These are phyloP conservation scores for Pleurotus eryngii DNA, from an alignment of 768 basidiomycete species.

Conservation along the genomic window DNA sequence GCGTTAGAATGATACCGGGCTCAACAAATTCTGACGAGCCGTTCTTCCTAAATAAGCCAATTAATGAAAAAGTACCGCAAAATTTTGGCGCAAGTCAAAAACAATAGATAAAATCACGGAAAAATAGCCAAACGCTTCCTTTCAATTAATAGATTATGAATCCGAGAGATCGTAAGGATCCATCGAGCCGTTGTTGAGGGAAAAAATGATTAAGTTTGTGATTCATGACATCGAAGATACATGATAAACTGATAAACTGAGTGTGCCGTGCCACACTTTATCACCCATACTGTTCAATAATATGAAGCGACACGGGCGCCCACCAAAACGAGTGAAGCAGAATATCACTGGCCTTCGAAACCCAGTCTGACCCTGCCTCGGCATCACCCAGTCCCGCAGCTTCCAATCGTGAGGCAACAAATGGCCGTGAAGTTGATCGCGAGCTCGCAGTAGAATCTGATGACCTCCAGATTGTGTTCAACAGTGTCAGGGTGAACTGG, in stretches of 20 bases:
- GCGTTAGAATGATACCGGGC: background rate
- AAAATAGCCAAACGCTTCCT: too few relatives aligned
- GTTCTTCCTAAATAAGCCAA: too few relatives aligned
- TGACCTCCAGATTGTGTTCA: background rate
- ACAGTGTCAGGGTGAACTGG: too few relatives aligned
- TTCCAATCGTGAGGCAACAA: background rate
- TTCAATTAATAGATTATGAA: too few relatives aligned
- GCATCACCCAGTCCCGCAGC: background rate
- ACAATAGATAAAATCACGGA: too few relatives aligned
- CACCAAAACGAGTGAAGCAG: background rate
- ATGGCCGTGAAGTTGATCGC: background rate
- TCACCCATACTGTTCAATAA: background rate
- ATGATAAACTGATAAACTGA: background rate
- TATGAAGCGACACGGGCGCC: background rate
- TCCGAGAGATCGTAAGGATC: too few relatives aligned
- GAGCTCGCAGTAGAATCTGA: background rate
- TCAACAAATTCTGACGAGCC: conserved; percentile 13
- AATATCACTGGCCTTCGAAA: background rate
- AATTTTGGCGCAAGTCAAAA: too few relatives aligned
- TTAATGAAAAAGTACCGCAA: too few relatives aligned
- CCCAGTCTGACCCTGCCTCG: background rate
- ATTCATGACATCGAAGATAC: too few relatives aligned
- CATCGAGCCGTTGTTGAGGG: too few relatives aligned
- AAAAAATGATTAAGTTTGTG: too few relatives aligned
- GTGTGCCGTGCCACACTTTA: background rate